These are phyloP conservation scores for Xerocomus amazonicus DNA, from an alignment of 1,284 basidiomycete species.

Conservation along the genomic window DNA sequence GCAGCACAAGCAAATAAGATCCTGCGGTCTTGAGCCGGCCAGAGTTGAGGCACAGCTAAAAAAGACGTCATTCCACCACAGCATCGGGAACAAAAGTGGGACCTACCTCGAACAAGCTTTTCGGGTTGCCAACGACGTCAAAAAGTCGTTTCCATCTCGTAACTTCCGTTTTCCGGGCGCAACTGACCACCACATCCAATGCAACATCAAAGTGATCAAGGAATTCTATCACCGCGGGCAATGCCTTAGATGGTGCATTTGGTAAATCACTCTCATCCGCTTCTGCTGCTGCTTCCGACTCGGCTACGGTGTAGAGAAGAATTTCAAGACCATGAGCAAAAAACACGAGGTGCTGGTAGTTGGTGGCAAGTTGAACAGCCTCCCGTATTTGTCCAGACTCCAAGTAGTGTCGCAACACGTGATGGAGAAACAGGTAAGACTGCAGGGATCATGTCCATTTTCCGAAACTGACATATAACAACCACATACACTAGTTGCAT, in stretches of 20 bases:
- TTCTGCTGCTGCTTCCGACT: conserved; percentile 67
- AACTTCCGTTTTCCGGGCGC: conserved; percentile 96
- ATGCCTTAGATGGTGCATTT: conserved; percentile 30
- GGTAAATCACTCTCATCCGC: conserved; percentile 31
- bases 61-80: conserved; percentile 2
- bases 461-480: background rate
- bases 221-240: conserved; percentile 82
- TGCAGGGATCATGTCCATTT: conserved; percentile 31
- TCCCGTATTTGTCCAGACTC: conserved; percentile 66
- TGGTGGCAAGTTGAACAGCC: conserved; percentile 82
- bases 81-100: background rate
- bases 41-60: conserved; percentile 71
- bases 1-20: conserved; percentile 90
- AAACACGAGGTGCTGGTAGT: conserved; percentile 88
- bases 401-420: conserved; percentile 85
- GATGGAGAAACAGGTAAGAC: conserved; percentile 94
- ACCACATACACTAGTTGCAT: conserved; percentile 77
- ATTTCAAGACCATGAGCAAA: conserved; percentile 95
- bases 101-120: conserved; percentile 83
- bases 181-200: conserved; percentile 92
- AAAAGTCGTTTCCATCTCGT: conserved; percentile 90
- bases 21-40: conserved; percentile 85
- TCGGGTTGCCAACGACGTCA: conserved; percentile 85
- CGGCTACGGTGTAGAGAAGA: conserved; percentile 88
- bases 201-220: conserved; percentile 91